Conservation (phyloP, 2,329 filamentous ascomycete genomes). For the Cladosporium halotolerans region DNA sequence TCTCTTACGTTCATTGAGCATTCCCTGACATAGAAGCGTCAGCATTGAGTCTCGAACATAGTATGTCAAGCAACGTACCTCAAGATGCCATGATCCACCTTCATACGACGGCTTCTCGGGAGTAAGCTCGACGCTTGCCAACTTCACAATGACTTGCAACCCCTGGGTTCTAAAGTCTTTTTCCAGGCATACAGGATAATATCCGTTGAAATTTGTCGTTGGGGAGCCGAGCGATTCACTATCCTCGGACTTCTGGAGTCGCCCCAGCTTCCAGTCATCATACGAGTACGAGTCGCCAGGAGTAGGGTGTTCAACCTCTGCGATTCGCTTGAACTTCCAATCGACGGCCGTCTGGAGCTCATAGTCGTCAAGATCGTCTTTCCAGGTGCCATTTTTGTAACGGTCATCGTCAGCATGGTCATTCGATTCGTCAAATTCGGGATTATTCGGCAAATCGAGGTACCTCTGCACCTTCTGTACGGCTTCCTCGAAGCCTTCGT, state of each 20-base stretch:
- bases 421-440: neutral
- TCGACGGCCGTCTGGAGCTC: neutral
- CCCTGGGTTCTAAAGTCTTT: conserved; percentile 40
- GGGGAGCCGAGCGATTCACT: neutral
- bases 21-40: neutral
- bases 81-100: conserved; percentile 48
- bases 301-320: conserved; percentile 7
- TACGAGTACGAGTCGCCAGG: conserved; percentile 5
- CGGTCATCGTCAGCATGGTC: neutral
- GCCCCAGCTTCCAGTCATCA: conserved; percentile 5
- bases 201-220: neutral
- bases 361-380: neutral
- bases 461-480: neutral
- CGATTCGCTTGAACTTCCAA: neutral
- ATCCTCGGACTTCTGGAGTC: neutral
- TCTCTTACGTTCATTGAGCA: conserved; percentile 10
- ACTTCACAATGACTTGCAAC: conserved; percentile 46
- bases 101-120: conserved; percentile 51
- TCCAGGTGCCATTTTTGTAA: conserved; percentile 1
- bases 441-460: neutral
- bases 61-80: neutral
- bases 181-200: conserved; percentile 13
- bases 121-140: conserved; percentile 53
- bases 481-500: neutral
- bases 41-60: neutral